Percentiles rank a stretch among this genome's conserved stretches.
Evolutionary conservation across 1,284 basidiomycete species (phyloP).

Genomic region (Naganishia sp.): DNA sequence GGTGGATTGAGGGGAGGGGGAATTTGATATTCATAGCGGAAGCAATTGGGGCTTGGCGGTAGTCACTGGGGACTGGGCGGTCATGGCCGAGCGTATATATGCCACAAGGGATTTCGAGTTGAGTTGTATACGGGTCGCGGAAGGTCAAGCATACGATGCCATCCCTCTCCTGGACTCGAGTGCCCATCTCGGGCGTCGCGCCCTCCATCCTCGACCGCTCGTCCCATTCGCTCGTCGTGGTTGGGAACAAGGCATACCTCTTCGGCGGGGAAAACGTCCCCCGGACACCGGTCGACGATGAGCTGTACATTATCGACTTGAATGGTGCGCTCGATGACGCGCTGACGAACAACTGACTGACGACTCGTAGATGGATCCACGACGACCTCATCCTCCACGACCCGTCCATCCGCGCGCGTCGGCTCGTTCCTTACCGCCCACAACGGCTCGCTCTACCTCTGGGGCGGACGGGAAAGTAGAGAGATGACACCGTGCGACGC

Average conservation of each 20-base stretch:
- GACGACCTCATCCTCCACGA: conserved; percentile 7
- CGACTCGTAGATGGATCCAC: conserved; percentile 1
- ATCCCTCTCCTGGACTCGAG: not conserved
- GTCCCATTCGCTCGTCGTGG: conserved; percentile 31
- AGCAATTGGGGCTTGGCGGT: not conserved
- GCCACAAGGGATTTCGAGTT: too few relatives aligned
- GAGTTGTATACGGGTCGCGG: not conserved
- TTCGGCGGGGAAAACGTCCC: conserved; percentile 46
- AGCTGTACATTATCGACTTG: conserved; percentile 37
- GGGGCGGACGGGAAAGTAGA: conserved; percentile 47
- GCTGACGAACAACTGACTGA: not conserved
- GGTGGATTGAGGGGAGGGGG: not conserved
- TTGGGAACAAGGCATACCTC: conserved; percentile 35
- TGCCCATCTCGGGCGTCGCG: not conserved
- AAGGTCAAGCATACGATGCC: not conserved
- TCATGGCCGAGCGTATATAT: not conserved
- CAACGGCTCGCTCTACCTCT: conserved; percentile 39
- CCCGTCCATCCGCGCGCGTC: conserved; percentile 38
- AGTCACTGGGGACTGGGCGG: not conserved
- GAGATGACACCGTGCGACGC: conserved; percentile 41
- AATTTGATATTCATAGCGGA: conserved; percentile 4
- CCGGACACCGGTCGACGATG: conserved; percentile 41
- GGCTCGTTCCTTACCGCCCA: conserved; percentile 36
- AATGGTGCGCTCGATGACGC: conserved; percentile 11
- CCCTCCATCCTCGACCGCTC: conserved; percentile 31